Base-by-base conservation (phyloP, 1,284 basidiomycete species). In the Waitea zeae region DNA sequence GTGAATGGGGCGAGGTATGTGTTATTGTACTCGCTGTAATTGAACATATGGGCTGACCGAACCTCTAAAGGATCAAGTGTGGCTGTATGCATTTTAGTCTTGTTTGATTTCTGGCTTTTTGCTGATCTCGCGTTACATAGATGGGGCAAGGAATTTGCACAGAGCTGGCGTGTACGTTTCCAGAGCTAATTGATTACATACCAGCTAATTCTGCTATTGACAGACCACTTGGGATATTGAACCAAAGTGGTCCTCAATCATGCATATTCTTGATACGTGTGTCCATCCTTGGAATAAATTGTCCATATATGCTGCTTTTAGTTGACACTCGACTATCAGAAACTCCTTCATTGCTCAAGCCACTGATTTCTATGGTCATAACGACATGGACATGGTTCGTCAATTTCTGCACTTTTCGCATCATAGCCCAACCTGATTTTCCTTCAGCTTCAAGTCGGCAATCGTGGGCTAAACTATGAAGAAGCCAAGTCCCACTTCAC, bases 401-500 rank as follows among this genome's bases (percentile, higher is more conserved):
- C n/a, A n/a, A n/a, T n/a, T n/a, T n/a, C n/a, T n/a, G n/a, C n/a
- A n/a, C n/a, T n/a, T n/a, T n/a, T n/a, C n/a, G n/a, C n/a, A n/a
- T n/a, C n/a, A n/a, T n/a, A n/a, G n/a, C n/a, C n/a, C n/a, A n/a
- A n/a, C n/a, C n/a, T n/a, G n/a, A n/a, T n/a, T n/a, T n/a, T n/a
- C n/a, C n/a, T n/a, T n/a, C n/a, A n/a, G n/a, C n/a, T n/a, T n/a
- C n/a, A n/a, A n/a, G n/a, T n/a, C 12, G 71, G 70, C 1, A 73
- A 75, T 41, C 68, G 68, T 6, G 45, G 49, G 15, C 54, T 74
- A 30, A 70, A 65, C 2, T 64, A 54, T 42, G 70, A 75, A 17
- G 72, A 75, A 49, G 49, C 62, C 5, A 73, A 74, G 47, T 59
- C 70, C 1, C 70, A 73, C 43, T 74, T 72, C 49, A 72, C 68